Evolutionary conservation across 306 rosid genomes (phyloP), one percentile per base, ranked within the genome.

Genomic region (Acmispon strigosus): DNA sequence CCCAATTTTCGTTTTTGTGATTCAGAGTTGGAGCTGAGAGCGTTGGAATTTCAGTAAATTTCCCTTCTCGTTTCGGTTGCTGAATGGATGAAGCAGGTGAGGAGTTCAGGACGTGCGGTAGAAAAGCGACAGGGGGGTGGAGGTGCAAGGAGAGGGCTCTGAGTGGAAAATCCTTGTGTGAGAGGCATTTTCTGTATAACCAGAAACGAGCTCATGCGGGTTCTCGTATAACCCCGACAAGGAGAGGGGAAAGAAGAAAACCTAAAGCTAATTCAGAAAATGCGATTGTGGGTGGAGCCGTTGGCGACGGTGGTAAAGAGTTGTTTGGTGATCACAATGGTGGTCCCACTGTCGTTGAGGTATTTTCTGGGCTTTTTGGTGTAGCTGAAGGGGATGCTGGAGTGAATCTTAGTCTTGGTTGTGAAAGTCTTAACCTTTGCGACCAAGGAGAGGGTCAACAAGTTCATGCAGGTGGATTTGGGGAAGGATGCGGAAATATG

Each of bases 141-240:
- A 48, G 80, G 77, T 82, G 85, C 41, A 73, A 69, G 8, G 82
- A 68, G 69, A 56, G 14, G 54, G 85, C 80, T 34, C 2, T 67
- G 37, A 13, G 4, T 15, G 82, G 77, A 69, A 79, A 13, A 49
- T 9, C 16, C 3, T 5, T 27, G 0, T 78, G 78, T 39, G 63
- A 75, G 59, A 75, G 42, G 22, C 84, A 66, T 32, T 0, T 22
- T 15, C 37, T 50, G 5, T 37, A 64, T 17, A 22, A 2, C 2
- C 24, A n/a, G n/a, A n/a, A n/a, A n/a, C n/a, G n/a, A n/a, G n/a
- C n/a, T n/a, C n/a, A n/a, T n/a, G n/a, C n/a, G n/a, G n/a, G n/a
- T n/a, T n/a, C n/a, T n/a, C n/a, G n/a, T n/a, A n/a, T n/a, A n/a
- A n/a, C n/a, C n/a, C n/a, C n/a, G n/a, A 62, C 32, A 15, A 77